Evolutionary conservation across 805 yeast species (phyloP).

Genomic region (Ogataea salicorniae): DNA sequence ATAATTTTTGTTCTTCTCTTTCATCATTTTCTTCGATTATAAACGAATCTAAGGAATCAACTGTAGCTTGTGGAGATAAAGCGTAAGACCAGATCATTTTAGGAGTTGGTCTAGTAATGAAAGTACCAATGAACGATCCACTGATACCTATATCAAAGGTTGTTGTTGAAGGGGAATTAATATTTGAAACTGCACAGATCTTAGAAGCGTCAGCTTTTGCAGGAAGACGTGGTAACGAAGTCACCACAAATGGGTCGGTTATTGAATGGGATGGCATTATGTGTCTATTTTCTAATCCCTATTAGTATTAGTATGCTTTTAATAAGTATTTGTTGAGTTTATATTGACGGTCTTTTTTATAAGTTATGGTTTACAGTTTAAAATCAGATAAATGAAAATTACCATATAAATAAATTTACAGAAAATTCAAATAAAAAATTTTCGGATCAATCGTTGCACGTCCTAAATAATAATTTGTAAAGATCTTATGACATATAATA

Average conservation of each 20-base stretch:
- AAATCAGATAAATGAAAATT: no score
- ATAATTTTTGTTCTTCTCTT: conserved; percentile 18
- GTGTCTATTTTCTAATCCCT: conserved; percentile 3
- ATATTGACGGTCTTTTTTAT: no score
- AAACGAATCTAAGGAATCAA: conserved; percentile 38
- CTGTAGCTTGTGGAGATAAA: conserved; percentile 41
- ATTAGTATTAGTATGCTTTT: not conserved
- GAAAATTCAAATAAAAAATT: no score
- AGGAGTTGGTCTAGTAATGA: conserved; percentile 52
- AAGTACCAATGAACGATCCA: conserved; percentile 48
- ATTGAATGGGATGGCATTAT: conserved; percentile 18
- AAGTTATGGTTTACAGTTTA: no score
- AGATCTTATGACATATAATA: no score
- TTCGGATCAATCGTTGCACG: no score
- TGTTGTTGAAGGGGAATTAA: conserved; percentile 27
- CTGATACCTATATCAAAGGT: conserved; percentile 48
- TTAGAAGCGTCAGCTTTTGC: conserved; percentile 17
- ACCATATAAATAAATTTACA: no score
- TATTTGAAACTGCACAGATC: conserved; percentile 23
- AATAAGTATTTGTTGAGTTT: no score
- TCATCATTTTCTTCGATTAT: conserved; percentile 16
- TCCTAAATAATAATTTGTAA: no score
- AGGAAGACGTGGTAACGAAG: conserved; percentile 30
- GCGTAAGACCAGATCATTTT: conserved; percentile 51
- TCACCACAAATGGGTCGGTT: conserved; percentile 29